Evolutionary conservation across 2,329 filamentous ascomycete species (phyloP).

Genomic region (Ophiostoma ulmi): DNA sequence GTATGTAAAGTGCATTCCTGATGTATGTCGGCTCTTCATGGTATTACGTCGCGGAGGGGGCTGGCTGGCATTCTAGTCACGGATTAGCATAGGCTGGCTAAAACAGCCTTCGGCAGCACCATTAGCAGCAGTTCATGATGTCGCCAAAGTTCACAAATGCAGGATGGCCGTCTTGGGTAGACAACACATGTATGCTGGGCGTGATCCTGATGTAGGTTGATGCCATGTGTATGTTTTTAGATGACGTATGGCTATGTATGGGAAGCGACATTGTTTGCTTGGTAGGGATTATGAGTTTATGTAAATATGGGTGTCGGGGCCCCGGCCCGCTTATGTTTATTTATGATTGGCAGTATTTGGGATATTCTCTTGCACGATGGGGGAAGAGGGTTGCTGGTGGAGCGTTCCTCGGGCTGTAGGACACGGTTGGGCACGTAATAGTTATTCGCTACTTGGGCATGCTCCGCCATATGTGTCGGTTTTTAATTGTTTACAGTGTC

Average conservation of each 20-base stretch:
- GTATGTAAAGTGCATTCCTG: not conserved
- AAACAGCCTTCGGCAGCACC: not conserved
- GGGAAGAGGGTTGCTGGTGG: not conserved
- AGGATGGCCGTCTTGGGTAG: not conserved
- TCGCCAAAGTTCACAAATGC: not conserved
- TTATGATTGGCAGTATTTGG: not conserved
- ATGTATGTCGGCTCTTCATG: not conserved
- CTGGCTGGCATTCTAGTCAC: not conserved
- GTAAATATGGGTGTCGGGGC: not conserved
- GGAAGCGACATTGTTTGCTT: not conserved
- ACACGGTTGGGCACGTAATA: not conserved
- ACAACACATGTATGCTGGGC: not conserved
- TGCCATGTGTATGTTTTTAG: not conserved
- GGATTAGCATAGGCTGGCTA: not conserved
- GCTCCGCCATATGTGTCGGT: not conserved
- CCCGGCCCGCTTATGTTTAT: not conserved
- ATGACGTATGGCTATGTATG: not conserved
- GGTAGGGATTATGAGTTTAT: not conserved
- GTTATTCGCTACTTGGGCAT: not conserved
- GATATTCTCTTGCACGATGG: not conserved
- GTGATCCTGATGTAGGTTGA: not conserved
- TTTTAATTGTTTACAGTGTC: not conserved
- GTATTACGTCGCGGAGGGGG: not conserved
- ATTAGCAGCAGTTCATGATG: not conserved
- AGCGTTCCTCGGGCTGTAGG: not conserved